A percentile compares a stretch with the other conserved stretches of the same genome.
Conservation (phyloP, 495 filamentous ascomycete genomes). For the Chaetomidium leptoderma region DNA sequence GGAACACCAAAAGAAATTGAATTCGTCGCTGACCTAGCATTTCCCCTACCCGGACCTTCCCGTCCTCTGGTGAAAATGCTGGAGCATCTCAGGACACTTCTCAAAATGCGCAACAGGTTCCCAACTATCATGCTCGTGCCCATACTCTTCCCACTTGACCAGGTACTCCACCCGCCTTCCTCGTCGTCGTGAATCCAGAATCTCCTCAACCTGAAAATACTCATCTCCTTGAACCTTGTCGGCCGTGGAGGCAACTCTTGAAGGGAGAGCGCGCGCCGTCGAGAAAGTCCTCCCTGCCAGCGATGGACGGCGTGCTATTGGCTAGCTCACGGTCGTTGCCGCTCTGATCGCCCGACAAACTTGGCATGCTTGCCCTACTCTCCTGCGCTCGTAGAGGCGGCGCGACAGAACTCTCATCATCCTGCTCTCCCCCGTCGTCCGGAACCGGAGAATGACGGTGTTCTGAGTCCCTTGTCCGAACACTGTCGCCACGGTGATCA, state of each 20-base stretch:
- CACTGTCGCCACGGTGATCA: slow-evolving; percentile 10
- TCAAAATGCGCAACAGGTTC: background rate
- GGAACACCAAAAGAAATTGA: too few species aligned
- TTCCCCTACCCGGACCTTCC: too few species aligned
- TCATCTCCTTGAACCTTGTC: background rate
- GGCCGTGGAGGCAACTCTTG: background rate
- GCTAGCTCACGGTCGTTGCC: slow-evolving; percentile 7
- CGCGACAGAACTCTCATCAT: slow-evolving; percentile 8
- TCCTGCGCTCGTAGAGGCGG: background rate
- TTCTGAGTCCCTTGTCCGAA: too few species aligned
- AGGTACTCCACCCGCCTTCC: background rate
- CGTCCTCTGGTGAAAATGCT: background rate
- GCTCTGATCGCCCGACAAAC: slow-evolving; percentile 8
- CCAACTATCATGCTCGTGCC: background rate
- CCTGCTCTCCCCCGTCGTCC: too few species aligned
- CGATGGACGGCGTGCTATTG: slow-evolving; percentile 10
- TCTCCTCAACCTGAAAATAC: background rate
- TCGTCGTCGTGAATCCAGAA: background rate
- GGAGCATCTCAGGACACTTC: background rate
- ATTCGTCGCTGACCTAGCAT: too few species aligned
- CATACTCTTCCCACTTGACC: background rate
- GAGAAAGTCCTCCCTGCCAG: background rate
- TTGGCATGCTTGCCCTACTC: slow-evolving; percentile 7
- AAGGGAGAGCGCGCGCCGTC: background rate
- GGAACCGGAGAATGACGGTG: too few species aligned